Base-by-base conservation (phyloP, 345 rosid species). In the Aquilaria sinensis region DNA sequence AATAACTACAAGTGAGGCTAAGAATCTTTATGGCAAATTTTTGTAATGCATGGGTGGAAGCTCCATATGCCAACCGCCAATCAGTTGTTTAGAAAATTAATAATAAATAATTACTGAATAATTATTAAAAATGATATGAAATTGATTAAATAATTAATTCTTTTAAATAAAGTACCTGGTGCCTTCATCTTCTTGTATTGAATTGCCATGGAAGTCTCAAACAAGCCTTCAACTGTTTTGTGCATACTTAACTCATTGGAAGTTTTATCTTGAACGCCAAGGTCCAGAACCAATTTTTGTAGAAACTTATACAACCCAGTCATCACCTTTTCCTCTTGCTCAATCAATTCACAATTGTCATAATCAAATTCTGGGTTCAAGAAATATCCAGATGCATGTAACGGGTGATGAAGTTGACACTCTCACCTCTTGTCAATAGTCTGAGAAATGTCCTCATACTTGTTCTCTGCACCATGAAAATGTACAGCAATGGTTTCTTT, bases 371-470 rank as follows among this genome's bases (percentile, higher is more conserved):
- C 23, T 23, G 23, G 23, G 23, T 23, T 23, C 23, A 23, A 23
- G 23, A 23, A 23, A 23, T 23, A 23, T 23, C 37, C 34, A 13
- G 31, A 60, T 41, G 41, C 67, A 57, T 66, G 62, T 23, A 74
- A 61, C 10, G 62, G 68, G 7, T n/a, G 32, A 51, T 64, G 47
- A 14, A 65, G 57, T 43, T 65, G 58, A 5, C 23, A 23, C 2
- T 69, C 57, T 58, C 78, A 66, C 12, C 57, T 60, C 0, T 1
- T 1, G 53, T 74, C 70, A 54, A 66, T 74, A 3, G 69, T 60
- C 16, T 51, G 8, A 14, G 46, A 41, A 2, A 69, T 13, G 2
- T 55, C 30, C 15, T 8, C 9, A 33, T 66, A 72, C 34, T 47
- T 66, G 0, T 30, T 30, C 56, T 51, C n/a, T 3, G 45, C 51